Base-by-base conservation (phyloP, 2,329 filamentous ascomycete genomes). In the Alternaria arbusti region DNA sequence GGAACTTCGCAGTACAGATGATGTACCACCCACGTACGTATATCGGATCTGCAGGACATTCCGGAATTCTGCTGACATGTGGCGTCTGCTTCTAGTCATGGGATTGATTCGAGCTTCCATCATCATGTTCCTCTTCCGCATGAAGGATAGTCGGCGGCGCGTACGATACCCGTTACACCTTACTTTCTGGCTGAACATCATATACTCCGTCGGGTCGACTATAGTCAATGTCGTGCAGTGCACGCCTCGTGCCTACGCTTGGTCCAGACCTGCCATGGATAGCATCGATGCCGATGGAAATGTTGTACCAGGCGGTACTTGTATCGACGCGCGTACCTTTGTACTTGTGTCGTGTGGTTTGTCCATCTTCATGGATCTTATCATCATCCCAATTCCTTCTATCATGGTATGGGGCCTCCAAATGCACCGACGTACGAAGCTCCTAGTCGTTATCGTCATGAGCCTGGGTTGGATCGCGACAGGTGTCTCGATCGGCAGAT, bases 321-420 rank as follows among this genome's bases (percentile, higher is more conserved):
- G 79, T 55, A 73, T 80, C 59, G 67, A 80, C 26, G 68, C 72
- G 13, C 70, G 76, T 5, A 70, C 67, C 1, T 80, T 81, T 61
- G 73, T 78, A 17, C 67, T 81, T 11, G 64, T 71, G 1, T 78
- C 74, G 23, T 79, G 77, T 57, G 71, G 67, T 9, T 56, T 80
- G 3, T 76, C 74, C 52, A 79, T 81, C 54, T 71, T 81, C 40
- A 79, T 80, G 60, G 77, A 80, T 52, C 73, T 84, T 22, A 70
- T 83, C 20, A 75, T 78, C 40, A 77, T 84, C 10, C 73, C 77
- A 3, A 79, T 81, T 26, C 82, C 82, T 3, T 76, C 81, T 32
- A 76, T 81, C 6, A 79, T 81, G 69, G 77, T 84, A 1, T 84
- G 82, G 81, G 76, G 78, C 12, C 70, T 84, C 17, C 78, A 82